Percentiles rank a stretch among this genome's conserved stretches.
phyloP scores from a whole-genome alignment of 495 filamentous ascomycete genomes.

The Pyronema omphalodes region DNA sequence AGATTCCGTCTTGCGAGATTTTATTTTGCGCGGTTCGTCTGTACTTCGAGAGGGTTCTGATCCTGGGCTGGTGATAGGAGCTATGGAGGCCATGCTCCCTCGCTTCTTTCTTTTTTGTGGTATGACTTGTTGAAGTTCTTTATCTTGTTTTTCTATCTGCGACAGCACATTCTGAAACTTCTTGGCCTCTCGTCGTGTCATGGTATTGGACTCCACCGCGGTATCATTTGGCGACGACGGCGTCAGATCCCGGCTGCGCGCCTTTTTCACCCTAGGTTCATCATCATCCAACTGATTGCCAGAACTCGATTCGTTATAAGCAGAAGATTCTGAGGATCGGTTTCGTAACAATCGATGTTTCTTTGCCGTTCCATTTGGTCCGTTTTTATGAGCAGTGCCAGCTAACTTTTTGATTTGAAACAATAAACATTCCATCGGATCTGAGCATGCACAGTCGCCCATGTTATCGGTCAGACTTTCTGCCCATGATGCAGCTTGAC shows the following conservation, averaged over 20 bases:
- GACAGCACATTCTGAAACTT: conserved; percentile 23
- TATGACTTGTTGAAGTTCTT: conserved; percentile 17
- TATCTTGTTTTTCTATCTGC: conserved; percentile 20
- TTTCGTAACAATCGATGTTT: conserved; percentile 11
- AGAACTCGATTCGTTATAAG: conserved; percentile 12
- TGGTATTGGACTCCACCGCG: conserved; percentile 15
- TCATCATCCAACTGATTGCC: conserved; percentile 23
- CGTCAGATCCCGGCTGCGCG: conserved; percentile 20
- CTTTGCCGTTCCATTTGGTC: conserved; percentile 11
- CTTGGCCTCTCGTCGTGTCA: conserved; percentile 20
- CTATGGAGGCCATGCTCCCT: conserved; percentile 10
- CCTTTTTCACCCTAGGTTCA: conserved; percentile 18
- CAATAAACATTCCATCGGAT: conserved; percentile 13
- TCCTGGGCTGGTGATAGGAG: not conserved
- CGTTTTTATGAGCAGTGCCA: conserved; percentile 5
- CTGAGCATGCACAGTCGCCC: conserved; percentile 20
- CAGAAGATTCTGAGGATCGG: conserved; percentile 11
- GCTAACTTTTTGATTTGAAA: conserved; percentile 7
- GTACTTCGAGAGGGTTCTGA: not conserved
- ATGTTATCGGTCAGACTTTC: conserved; percentile 12
- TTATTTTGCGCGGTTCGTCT: not conserved
- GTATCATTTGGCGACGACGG: conserved; percentile 15
- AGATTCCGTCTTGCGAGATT: not conserved
- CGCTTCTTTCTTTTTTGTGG: conserved; percentile 17
- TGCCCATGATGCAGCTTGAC: conserved; percentile 25